Evolutionary conservation across 1,284 basidiomycete species (phyloP).

Genomic region (Porodaedalea pini): DNA sequence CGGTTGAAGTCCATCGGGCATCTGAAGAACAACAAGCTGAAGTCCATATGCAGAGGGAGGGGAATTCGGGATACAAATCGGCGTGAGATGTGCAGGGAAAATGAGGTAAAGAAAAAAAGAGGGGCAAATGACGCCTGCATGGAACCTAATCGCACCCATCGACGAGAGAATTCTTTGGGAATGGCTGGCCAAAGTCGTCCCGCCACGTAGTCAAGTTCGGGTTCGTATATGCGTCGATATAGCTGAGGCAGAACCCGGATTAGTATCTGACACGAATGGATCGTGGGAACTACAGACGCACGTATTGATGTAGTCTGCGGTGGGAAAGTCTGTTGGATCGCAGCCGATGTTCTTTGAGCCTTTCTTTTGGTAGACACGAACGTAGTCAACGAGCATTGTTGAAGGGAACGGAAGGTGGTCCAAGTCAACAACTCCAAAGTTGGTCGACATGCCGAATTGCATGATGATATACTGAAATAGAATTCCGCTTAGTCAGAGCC

Average conservation of each 20-base stretch:
- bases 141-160: constrained; percentile 21
- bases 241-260: constrained; percentile 21
- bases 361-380: constrained; percentile 54
- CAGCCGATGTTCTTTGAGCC: constrained; percentile 50
- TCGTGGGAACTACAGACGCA: constrained; percentile 26
- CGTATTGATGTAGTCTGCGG: constrained; percentile 45
- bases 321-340: constrained; percentile 52
- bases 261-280: not conserved
- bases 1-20: not conserved
- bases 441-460: constrained; percentile 43
- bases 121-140: not conserved
- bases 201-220: constrained; percentile 39
- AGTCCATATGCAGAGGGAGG: not conserved
- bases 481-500: not conserved
- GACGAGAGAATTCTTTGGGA: constrained; percentile 34
- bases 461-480: constrained; percentile 35
- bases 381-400: constrained; percentile 54
- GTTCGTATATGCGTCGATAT: constrained; percentile 37
- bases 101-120: not conserved
- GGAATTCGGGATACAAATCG: not conserved
- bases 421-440: constrained; percentile 41
- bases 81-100: not conserved
- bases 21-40: not conserved
- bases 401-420: constrained; percentile 36
- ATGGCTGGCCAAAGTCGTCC: constrained; percentile 34